Percentiles rank a stretch among this genome's conserved stretches.
phyloP scores from a whole-genome alignment of 441 rosid species.

The Melastoma candidum region DNA sequence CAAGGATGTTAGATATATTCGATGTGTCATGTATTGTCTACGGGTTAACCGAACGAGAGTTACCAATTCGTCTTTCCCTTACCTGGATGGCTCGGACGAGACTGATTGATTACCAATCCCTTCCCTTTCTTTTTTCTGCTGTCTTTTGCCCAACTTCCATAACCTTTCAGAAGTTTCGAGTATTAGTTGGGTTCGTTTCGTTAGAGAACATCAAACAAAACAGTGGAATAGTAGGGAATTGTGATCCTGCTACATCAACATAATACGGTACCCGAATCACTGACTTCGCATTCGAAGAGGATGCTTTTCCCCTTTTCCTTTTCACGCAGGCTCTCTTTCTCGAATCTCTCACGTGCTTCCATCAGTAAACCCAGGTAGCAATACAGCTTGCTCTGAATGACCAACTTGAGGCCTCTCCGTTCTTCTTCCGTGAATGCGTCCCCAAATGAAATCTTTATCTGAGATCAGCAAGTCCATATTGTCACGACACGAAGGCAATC shows the following conservation, averaged over 20 bases:
- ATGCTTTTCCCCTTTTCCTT: conserved; percentile 26
- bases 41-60: not conserved
- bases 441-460: conserved; percentile 86
- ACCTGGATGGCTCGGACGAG: conserved; percentile 20
- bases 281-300: conserved; percentile 23
- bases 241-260: not conserved
- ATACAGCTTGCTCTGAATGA: conserved; percentile 80
- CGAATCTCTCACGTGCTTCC: conserved; percentile 83
- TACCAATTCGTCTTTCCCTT: not conserved
- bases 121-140: conserved; percentile 6
- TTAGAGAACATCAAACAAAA: not conserved
- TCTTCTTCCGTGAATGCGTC: conserved; percentile 82
- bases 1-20: conserved; percentile 8
- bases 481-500: too few species aligned
- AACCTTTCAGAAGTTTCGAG: not conserved
- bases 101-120: not conserved
- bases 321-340: conserved; percentile 44
- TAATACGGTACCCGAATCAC: conserved; percentile 18
- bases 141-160: not conserved
- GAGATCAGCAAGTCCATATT: conserved; percentile 16
- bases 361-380: conserved; percentile 82
- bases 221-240: too few species aligned
- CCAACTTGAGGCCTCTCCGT: conserved; percentile 61
- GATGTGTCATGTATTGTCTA: too few species aligned
- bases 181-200: not conserved